Evolutionary conservation across 192 early-diverging fungal species (phyloP), one percentile per base, ranked within the genome.

Genomic region (Oehlia diaphana): DNA sequence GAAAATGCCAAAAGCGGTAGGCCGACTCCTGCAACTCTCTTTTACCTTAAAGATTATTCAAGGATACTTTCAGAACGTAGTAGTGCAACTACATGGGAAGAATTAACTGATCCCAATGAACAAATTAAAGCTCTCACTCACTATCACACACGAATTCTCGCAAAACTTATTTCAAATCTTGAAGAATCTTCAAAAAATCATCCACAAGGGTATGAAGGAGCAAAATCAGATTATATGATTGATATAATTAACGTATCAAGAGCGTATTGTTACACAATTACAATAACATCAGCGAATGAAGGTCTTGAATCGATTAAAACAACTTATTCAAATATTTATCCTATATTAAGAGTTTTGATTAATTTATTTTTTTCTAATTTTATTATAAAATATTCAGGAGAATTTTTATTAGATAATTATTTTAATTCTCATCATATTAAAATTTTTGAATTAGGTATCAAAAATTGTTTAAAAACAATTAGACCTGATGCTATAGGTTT

Each of bases 381-480:
- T 70, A 90, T 94, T 39, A 80, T 90, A 35, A 89, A 92, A 78
- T 86, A 94, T 79, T 82, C 88, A 2, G 93, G 93, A 53, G 91
- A 93, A 74, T 96, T 96, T 85, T 81, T 93, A 63, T 90, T 92
- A 83, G 88, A 92, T 49, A 92, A 89, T 0, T 95, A 91, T 86
- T 92, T 94, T 77, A 85, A 85, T 5, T 83, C 88, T 31, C 37
- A 82, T 2, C 91, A 95, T 79, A 79, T 93, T 10, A 86, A 88
- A 39, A 82, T 88, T 76, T 87, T 93, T 80, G 87, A 88, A 73
- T 84, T 83, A 13, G 82, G 84, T 73, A 90, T 93, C 35, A 86
- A 83, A 63, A 47, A 79, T 16, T 86, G 92, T 26, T 91, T 92
- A 81, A 80, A 86, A 14, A 81, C 81, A 23, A 76, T 95, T 28